Evolutionary conservation across 208 protist species (phyloP).

Genomic region (Crithidia sp.): DNA sequence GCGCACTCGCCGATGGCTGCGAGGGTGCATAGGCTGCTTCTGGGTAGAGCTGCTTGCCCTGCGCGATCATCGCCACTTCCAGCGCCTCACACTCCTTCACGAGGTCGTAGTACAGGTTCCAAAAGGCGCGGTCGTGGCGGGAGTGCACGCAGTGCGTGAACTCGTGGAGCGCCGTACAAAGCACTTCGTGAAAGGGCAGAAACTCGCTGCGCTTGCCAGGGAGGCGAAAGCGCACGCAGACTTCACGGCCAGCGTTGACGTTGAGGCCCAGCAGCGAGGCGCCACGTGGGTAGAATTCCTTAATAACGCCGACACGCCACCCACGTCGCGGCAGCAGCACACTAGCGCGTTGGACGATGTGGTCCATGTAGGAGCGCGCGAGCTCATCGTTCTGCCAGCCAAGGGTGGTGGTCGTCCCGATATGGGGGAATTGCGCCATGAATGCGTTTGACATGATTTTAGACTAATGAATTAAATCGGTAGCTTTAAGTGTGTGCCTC

Average conservation of each 20-base stretch:
- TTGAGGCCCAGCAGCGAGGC: constrained; percentile 83
- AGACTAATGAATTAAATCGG: no score
- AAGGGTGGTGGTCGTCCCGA: constrained; percentile 59
- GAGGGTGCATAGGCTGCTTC: constrained; percentile 16
- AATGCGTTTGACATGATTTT: constrained; percentile 29
- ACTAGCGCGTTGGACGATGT: constrained; percentile 53
- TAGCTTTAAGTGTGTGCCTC: no score
- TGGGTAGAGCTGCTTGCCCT: constrained; percentile 49
- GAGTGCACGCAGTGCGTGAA: constrained; percentile 78
- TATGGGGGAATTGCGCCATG: constrained; percentile 32
- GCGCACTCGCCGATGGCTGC: not conserved
- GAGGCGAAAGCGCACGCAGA: constrained; percentile 81
- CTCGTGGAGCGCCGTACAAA: constrained; percentile 91
- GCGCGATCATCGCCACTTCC: constrained; percentile 50
- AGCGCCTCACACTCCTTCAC: constrained; percentile 76
- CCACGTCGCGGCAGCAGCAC: constrained; percentile 52
- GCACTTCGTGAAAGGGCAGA: constrained; percentile 84
- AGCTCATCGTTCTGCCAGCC: constrained; percentile 63
- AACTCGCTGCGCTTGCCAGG: constrained; percentile 72
- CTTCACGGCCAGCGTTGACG: constrained; percentile 74
- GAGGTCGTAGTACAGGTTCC: constrained; percentile 77
- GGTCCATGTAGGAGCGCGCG: constrained; percentile 72
- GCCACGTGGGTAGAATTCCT: constrained; percentile 88
- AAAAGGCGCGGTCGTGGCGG: constrained; percentile 75
- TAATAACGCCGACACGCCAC: constrained; percentile 70